Conservation (phyloP, 306 rosid genomes). For the Quercus gilva region DNA sequence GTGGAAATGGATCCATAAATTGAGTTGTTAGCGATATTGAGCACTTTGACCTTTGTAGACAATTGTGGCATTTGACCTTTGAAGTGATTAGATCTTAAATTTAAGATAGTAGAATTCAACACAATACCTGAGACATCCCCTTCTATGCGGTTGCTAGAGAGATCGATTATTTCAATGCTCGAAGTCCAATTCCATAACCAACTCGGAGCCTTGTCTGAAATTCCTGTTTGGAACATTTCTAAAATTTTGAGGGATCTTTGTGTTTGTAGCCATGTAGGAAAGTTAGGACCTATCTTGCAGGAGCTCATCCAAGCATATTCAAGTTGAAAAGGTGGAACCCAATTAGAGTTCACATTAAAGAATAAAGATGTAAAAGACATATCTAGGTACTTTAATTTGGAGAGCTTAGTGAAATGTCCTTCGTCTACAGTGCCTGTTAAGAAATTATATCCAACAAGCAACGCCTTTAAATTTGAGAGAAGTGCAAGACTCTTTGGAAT, state of each 20-base stretch:
- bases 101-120: no score
- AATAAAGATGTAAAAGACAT: background rate
- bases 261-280: conserved; percentile 18
- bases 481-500: no score
- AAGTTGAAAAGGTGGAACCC: conserved; percentile 24
- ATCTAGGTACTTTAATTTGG: background rate
- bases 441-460: background rate
- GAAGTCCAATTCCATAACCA: conserved; percentile 9
- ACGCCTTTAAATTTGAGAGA: no score
- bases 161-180: background rate
- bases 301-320: background rate
- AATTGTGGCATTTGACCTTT: no score
- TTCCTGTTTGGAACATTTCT: background rate
- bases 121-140: background rate
- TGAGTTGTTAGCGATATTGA: no score
- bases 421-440: conserved; percentile 2
- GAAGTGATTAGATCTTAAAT: no score
- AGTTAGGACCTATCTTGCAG: background rate
- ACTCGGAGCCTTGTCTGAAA: conserved; percentile 5
- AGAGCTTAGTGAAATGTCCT: conserved; percentile 12
- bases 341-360: background rate
- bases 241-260: background rate
- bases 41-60: no score
- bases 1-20: no score
- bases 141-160: background rate